A percentile compares a stretch with the other conserved stretches of the same genome.
phyloP scores from a whole-genome alignment of 1,284 basidiomycete species.

The Fistulinella staudtii region DNA sequence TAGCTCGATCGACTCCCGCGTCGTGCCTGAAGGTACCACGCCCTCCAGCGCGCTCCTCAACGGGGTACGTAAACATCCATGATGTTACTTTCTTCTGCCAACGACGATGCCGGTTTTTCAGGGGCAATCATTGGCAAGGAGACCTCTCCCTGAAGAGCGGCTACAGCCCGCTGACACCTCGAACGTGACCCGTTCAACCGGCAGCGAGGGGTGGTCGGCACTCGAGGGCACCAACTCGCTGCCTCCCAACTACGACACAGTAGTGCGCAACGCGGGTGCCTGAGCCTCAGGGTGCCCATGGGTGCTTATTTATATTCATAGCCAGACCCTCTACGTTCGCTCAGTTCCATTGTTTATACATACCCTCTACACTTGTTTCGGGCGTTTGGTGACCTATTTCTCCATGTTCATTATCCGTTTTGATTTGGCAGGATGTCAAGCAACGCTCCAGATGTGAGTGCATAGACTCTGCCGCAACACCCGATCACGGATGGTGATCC shows the following conservation, averaged over 20 bases:
- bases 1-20: neutral
- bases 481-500: too few species aligned
- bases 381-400: too few species aligned
- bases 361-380: too few species aligned
- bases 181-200: neutral
- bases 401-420: too few species aligned
- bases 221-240: neutral
- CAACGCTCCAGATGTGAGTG: too few species aligned
- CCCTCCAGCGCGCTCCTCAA: neutral
- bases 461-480: too few species aligned
- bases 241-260: neutral
- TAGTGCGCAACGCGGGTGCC: neutral
- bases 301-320: neutral
- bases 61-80: conserved; percentile 9
- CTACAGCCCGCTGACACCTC: too few species aligned
- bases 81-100: neutral
- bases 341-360: neutral
- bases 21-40: neutral
- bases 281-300: neutral
- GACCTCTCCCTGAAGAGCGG: conserved; percentile 11
- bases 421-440: too few species aligned
- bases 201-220: neutral
- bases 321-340: neutral
- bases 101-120: conserved; percentile 1
- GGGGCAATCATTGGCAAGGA: conserved; percentile 1